Percentiles rank a stretch among this genome's conserved stretches.
These are phyloP conservation scores for Lasiosphaeria hispida DNA, from an alignment of 495 filamentous ascomycete species.

Conservation along the genomic window DNA sequence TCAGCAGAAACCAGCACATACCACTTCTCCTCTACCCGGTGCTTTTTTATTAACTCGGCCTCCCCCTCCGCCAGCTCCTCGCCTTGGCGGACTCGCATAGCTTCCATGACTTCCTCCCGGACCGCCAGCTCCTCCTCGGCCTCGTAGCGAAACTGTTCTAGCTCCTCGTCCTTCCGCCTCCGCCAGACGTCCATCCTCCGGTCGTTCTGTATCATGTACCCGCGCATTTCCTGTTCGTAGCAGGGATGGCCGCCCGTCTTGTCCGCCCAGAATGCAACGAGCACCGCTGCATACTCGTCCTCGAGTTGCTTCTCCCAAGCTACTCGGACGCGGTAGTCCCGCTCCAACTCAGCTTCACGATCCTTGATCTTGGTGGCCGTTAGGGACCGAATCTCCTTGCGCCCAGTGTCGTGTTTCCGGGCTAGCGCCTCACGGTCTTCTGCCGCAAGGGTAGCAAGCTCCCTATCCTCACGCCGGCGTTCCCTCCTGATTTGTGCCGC, in stretches of 20 bases:
- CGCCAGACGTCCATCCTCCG: slow-evolving; percentile 32
- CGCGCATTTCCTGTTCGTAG: slow-evolving; percentile 12
- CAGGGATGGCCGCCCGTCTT: slow-evolving; percentile 21
- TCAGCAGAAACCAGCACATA: slow-evolving; percentile 30
- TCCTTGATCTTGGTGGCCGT: slow-evolving; percentile 17
- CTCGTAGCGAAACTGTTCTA: slow-evolving; percentile 20
- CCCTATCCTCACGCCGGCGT: slow-evolving; percentile 20
- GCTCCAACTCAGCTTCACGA: slow-evolving; percentile 22
- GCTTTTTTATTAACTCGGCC: slow-evolving; percentile 19
- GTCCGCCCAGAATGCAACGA: slow-evolving; percentile 28
- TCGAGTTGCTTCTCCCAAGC: slow-evolving; percentile 31
- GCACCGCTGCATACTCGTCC: slow-evolving; percentile 29
- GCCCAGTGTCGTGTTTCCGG: slow-evolving; percentile 24
- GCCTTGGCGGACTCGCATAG: slow-evolving; percentile 19
- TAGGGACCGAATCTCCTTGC: slow-evolving; percentile 15
- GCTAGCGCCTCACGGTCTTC: slow-evolving; percentile 16
- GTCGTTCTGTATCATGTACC: slow-evolving; percentile 29
- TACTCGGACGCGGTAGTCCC: slow-evolving; percentile 27
- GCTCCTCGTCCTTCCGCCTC: slow-evolving; percentile 26
- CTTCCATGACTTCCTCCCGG: slow-evolving; percentile 31
- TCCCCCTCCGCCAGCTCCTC: slow-evolving; percentile 11
- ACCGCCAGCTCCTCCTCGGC: slow-evolving; percentile 29
- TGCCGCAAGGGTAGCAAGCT: not conserved
- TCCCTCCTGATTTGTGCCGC: slow-evolving; percentile 8
- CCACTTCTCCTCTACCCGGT: slow-evolving; percentile 32